Evolutionary conservation across 1,284 basidiomycete species (phyloP), one percentile per base, ranked within the genome.

Genomic region (Malassezia psittaci): DNA sequence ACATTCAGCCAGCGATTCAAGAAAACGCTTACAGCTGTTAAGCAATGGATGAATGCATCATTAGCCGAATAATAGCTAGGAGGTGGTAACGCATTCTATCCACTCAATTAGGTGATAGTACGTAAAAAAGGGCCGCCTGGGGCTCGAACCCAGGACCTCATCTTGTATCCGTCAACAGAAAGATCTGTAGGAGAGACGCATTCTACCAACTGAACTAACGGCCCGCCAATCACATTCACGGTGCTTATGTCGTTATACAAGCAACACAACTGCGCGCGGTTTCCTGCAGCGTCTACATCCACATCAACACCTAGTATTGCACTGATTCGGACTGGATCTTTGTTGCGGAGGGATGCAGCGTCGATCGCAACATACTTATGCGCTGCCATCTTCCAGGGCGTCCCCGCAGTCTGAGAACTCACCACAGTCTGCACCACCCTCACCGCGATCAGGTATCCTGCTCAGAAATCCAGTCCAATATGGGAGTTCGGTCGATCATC

Each of bases 131-230:
- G 55, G 55, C 55, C 55, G 55, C 55, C 55, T 48, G 55, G 55
- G 55, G 55, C 55, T 57, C 55, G 55, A 57, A 57, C 55, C 55
- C 55, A 48, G 55, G 55, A 57, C 55, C 55, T 57, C 55, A 52
- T 57, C 55, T 57, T 52, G 40, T 48, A 38, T 51, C 49, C 43
- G n/a, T 50, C 37, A 39, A 44, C 40, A 35, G 19, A 42, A 12
- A 13, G 10, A 5, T 15, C 16, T 37, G 40, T 57, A 57, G 55
- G 55, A 57, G 55, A 57, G 55, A 57, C 55, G 51, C 55, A 57
- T 57, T 57, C 55, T 57, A 57, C 55, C 55, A 57, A 57, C 55
- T 57, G 55, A 57, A 57, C 55, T 57, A 57, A 57, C 55, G 55
- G 55, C 55, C 55, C 55, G 33, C n/a, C 16, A 40, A 50, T 44